phyloP scores from a whole-genome alignment of 2,329 filamentous ascomycete species.

The Aspergillus fischeri region DNA sequence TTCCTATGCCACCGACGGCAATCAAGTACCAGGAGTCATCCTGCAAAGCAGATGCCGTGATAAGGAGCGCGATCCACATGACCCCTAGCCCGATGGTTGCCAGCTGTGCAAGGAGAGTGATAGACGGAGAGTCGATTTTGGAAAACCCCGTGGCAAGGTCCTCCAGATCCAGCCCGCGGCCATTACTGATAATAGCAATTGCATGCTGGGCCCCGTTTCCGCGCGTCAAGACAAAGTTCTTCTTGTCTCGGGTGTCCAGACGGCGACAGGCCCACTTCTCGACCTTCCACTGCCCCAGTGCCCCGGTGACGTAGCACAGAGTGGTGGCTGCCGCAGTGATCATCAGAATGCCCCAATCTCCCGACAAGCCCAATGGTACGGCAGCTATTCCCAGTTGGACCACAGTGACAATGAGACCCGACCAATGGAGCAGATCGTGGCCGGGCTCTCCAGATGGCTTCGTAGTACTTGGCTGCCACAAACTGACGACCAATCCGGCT shows the following conservation, averaged over 20 bases:
- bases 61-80: conserved; percentile 41
- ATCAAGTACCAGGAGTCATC: conserved; percentile 41
- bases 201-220: conserved; percentile 42
- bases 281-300: conserved; percentile 40
- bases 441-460: conserved; percentile 6
- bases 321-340: conserved; percentile 37
- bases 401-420: conserved; percentile 17
- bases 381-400: conserved; percentile 31
- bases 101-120: conserved; percentile 14
- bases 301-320: conserved; percentile 33
- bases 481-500: conserved; percentile 2
- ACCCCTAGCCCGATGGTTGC: conserved; percentile 24
- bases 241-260: conserved; percentile 13
- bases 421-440: conserved; percentile 22
- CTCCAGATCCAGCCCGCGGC: conserved; percentile 39
- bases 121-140: conserved; percentile 9
- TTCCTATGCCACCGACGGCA: conserved; percentile 37
- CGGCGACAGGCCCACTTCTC: conserved; percentile 44
- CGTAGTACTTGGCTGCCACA: not conserved
- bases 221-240: conserved; percentile 34
- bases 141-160: conserved; percentile 33
- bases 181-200: conserved; percentile 35
- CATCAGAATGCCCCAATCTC: conserved; percentile 41
- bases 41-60: conserved; percentile 37
- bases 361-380: conserved; percentile 28